Conservation (phyloP, 2,329 filamentous ascomycete species). For the Metarhizium brunneum region DNA sequence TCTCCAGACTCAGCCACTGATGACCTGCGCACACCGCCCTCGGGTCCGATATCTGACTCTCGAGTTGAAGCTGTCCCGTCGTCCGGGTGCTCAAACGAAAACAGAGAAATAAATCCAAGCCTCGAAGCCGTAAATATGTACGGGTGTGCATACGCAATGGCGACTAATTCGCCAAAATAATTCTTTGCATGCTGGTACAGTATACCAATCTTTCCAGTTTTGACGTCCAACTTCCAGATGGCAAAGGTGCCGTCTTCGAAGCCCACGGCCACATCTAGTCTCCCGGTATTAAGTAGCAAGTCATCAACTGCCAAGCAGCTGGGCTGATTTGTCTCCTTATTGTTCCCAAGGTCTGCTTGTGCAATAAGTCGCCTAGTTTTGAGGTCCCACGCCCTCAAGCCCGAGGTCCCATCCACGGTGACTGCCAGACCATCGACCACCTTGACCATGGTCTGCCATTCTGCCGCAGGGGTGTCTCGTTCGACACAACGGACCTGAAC, state of each 20-base stretch:
- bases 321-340: conserved; percentile 28
- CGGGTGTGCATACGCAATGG: conserved; percentile 63
- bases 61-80: background rate
- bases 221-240: conserved; percentile 52
- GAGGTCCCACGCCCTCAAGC: conserved; percentile 71
- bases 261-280: conserved; percentile 56
- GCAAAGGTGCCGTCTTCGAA: conserved; percentile 64
- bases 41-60: background rate
- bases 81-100: conserved; percentile 44
- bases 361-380: conserved; percentile 54
- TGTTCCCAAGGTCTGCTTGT: conserved; percentile 25
- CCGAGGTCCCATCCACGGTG: conserved; percentile 60
- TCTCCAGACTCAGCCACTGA: background rate
- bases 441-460: conserved; percentile 60
- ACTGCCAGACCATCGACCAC: conserved; percentile 69
- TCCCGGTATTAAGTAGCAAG: conserved; percentile 28
- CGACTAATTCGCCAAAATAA: conserved; percentile 55
- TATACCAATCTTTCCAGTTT: conserved; percentile 31
- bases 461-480: conserved; percentile 15
- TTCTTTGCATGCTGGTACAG: conserved; percentile 53
- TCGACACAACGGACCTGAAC: conserved; percentile 46
- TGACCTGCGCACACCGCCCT: background rate
- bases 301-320: conserved; percentile 60
- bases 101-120: conserved; percentile 66
- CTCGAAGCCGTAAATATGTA: conserved; percentile 73